Percentiles rank a stretch among this genome's conserved stretches.
Conservation (phyloP, 2,329 filamentous ascomycete genomes). For the Fusarium euwallaceae region DNA sequence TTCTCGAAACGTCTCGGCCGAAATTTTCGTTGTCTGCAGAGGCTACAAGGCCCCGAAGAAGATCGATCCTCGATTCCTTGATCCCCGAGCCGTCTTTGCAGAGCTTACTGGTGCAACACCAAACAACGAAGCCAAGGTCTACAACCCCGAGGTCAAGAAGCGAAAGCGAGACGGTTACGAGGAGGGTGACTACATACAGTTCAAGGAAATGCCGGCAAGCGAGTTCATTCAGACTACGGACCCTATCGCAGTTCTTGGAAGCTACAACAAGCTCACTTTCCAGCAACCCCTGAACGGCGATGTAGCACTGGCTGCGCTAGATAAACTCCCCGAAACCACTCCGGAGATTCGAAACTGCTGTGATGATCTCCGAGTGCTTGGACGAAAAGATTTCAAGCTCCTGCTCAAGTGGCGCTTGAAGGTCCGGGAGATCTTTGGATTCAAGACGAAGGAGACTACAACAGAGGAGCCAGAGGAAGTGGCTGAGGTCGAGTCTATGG, state of each 20-base stretch:
- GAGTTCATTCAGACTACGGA: constrained; percentile 96
- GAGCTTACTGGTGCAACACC: constrained; percentile 87
- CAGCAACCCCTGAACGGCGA: constrained; percentile 84
- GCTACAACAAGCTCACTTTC: constrained; percentile 87
- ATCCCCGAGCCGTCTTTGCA: constrained; percentile 90
- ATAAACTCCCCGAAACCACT: constrained; percentile 89
- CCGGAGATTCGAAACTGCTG: constrained; percentile 84
- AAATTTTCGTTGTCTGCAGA: constrained; percentile 97
- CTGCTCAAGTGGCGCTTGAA: constrained; percentile 90
- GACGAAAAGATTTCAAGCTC: constrained; percentile 93
- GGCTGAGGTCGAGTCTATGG: constrained; percentile 88
- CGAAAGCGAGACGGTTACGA: constrained; percentile 97
- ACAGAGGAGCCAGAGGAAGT: constrained; percentile 73
- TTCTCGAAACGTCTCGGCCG: constrained; percentile 94
- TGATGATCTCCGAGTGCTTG: constrained; percentile 87
- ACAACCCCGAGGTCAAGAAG: constrained; percentile 98
- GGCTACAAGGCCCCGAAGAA: constrained; percentile 96
- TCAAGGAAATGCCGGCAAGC: constrained; percentile 88
- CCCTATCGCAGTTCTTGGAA: constrained; percentile 91
- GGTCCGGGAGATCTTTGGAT: constrained; percentile 90
- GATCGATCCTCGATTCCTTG: constrained; percentile 92
- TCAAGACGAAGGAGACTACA: constrained; percentile 78
- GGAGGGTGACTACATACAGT: constrained; percentile 93
- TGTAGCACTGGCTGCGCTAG: constrained; percentile 86
- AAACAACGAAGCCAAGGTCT: constrained; percentile 98